Evolutionary conservation across 2,329 filamentous ascomycete species (phyloP), one percentile per base, ranked within the genome.

Genomic region (Aspergillus phoenicis): DNA sequence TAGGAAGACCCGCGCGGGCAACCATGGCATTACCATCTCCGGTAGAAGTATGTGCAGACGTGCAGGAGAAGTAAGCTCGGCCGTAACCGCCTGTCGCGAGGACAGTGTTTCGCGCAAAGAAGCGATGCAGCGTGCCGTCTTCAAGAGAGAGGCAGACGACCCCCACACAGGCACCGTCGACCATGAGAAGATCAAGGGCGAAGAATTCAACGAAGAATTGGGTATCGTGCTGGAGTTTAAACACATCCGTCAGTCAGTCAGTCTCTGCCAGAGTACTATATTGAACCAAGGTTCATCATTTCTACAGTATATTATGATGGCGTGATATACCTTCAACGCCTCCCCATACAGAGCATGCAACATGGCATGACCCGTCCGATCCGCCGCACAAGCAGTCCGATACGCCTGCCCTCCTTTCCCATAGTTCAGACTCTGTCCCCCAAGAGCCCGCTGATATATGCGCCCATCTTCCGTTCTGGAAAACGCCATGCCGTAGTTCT

Each of bases 121-220:
- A 97, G 74, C 95, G 89, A 84, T 99, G 95, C 64, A 98, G 88
- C 26, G 94, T 98, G 67, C 95, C 95, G 75, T 99, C 95, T 82
- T 99, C 94, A 82, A 97, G 93, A 86, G 97, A 98, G 83, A 97
- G 97, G 62, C 94, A 94, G 68, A 98, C 85, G 69, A 98, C 91
- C 86, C 95, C 95, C 70, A 93, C 93, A 85, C 94, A 98, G 80
- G 94, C 91, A 63, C 94, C 94, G 73, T 96, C 91, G 82, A 97
- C 90, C 95, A 98, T 98, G 73, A 99, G 90, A 80, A 98, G 83
- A 77, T 98, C 95, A 68, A 96, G 86, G 71, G 93, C 95, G 78
- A 98, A 99, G 85, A 93, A 98, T 82, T 98, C 95, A 79, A 99
- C 97, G 82, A 99, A 98, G 86, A 97, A 99, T 85, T 97, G 97